Evolutionary conservation across 306 rosid genomes (phyloP).

Genomic region (Lablab purpureus): DNA sequence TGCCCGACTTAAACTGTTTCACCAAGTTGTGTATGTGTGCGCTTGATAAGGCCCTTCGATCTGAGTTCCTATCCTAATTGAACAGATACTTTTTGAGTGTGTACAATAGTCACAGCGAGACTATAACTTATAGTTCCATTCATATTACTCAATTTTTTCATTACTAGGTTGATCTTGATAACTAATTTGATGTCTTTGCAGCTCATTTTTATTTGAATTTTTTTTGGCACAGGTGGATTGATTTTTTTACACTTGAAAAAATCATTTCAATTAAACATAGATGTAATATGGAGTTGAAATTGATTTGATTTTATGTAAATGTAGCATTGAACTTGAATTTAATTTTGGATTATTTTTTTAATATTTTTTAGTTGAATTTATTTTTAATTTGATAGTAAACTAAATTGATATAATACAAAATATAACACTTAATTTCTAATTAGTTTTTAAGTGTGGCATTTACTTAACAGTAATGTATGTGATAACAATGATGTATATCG

Average conservation of each 20-base stretch:
- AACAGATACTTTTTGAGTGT: no score
- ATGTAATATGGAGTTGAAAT: not conserved
- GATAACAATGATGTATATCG: not conserved
- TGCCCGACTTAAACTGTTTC: constrained; percentile 17
- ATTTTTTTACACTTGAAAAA: not conserved
- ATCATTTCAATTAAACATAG: not conserved
- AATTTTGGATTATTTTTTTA: not conserved
- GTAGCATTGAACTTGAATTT: not conserved
- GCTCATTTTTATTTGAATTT: not conserved
- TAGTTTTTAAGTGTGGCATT: not conserved
- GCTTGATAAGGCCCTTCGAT: not conserved
- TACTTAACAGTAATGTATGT: not conserved
- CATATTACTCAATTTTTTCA: no score
- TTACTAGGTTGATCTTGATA: no score
- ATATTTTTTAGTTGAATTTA: not conserved
- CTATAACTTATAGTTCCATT: no score
- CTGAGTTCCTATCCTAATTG: constrained; percentile 1
- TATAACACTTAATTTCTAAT: not conserved
- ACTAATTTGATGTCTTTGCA: not conserved
- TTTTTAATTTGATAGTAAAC: not conserved
- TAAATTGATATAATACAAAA: not conserved
- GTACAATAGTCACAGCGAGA: no score
- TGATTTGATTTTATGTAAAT: not conserved
- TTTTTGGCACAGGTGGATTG: not conserved
- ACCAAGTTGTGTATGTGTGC: constrained; percentile 2